These are phyloP conservation scores for Rhodotorula paludigena DNA, from an alignment of 768 basidiomycete genomes.

Conservation along the genomic window DNA sequence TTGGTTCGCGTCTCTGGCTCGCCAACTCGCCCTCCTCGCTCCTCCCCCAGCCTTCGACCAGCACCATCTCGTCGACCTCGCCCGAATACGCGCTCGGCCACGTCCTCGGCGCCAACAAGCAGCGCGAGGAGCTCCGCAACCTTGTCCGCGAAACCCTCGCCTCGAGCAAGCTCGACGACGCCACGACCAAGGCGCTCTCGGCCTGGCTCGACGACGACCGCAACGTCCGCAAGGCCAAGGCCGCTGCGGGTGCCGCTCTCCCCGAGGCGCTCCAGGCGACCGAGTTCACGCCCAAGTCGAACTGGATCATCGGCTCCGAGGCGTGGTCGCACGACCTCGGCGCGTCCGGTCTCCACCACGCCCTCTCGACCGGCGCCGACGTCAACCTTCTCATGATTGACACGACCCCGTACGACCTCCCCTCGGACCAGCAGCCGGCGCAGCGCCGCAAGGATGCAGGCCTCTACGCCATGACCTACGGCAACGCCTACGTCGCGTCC, in stretches of 20 bases:
- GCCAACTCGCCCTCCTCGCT: conserved; percentile 71
- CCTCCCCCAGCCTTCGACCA: conserved; percentile 49
- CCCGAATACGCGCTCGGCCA: conserved; percentile 93
- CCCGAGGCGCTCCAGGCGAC: conserved; percentile 56
- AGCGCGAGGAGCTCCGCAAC: conserved; percentile 62
- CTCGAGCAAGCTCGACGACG: conserved; percentile 48
- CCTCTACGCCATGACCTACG: conserved; percentile 96
- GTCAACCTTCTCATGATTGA: conserved; percentile 95
- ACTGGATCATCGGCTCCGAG: conserved; percentile 98
- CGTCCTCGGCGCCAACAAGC: conserved; percentile 72
- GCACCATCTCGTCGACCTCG: conserved; percentile 59
- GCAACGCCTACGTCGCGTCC: conserved; percentile 91
- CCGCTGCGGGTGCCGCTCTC: conserved; percentile 41
- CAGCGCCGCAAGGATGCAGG: conserved; percentile 94
- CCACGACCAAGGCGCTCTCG: conserved; percentile 52
- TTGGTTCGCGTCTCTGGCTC: conserved; percentile 71
- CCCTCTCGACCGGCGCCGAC: conserved; percentile 81
- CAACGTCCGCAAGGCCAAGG: conserved; percentile 39
- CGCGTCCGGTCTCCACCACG: conserved; percentile 88
- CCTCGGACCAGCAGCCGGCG: conserved; percentile 64
- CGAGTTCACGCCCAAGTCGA: conserved; percentile 64
- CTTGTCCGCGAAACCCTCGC: conserved; percentile 63
- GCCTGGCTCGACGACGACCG: conserved; percentile 66
- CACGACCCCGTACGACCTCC: conserved; percentile 68
- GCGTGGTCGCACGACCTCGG: conserved; percentile 98